A percentile compares a stretch with the other conserved stretches of the same genome.
These are phyloP conservation scores for Dactylis glomerata DNA, from an alignment of 176 grass and related monocot genomes.

Conservation along the genomic window DNA sequence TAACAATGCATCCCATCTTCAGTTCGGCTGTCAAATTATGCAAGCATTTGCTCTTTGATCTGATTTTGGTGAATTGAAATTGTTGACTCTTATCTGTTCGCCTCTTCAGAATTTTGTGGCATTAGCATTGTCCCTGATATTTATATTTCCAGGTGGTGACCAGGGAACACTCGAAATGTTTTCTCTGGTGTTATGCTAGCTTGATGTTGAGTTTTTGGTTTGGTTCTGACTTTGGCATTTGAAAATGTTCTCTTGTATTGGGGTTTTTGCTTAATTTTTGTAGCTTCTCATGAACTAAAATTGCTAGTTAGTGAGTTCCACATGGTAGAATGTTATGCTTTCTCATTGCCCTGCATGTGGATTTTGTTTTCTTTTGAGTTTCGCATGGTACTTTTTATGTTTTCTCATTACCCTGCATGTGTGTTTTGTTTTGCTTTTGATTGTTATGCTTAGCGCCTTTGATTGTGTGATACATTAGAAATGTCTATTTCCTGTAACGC, in stretches of 20 bases:
- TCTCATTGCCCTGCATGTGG: background rate
- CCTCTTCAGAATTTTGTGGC: background rate
- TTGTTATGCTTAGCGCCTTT: background rate
- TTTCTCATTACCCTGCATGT: background rate
- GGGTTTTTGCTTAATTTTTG: background rate
- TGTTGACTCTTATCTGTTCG: background rate
- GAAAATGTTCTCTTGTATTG: background rate
- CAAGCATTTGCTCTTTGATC: background rate
- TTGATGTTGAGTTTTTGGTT: background rate
- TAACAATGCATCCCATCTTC: background rate
- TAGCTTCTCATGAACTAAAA: background rate
- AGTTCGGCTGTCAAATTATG: background rate
- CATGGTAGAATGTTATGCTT: conserved; percentile 4
- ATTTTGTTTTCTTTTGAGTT: background rate
- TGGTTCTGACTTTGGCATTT: conserved; percentile 7
- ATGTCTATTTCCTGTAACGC: background rate
- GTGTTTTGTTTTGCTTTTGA: background rate
- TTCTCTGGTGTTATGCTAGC: background rate
- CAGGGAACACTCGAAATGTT: background rate
- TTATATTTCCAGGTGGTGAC: background rate
- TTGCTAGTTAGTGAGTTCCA: background rate
- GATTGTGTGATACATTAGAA: background rate
- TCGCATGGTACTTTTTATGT: background rate
- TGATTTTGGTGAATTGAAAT: background rate
- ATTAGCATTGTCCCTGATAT: background rate